These are phyloP conservation scores for Globisporangium paroecandrum DNA, from an alignment of 352 stramenopile species.

Conservation along the genomic window DNA sequence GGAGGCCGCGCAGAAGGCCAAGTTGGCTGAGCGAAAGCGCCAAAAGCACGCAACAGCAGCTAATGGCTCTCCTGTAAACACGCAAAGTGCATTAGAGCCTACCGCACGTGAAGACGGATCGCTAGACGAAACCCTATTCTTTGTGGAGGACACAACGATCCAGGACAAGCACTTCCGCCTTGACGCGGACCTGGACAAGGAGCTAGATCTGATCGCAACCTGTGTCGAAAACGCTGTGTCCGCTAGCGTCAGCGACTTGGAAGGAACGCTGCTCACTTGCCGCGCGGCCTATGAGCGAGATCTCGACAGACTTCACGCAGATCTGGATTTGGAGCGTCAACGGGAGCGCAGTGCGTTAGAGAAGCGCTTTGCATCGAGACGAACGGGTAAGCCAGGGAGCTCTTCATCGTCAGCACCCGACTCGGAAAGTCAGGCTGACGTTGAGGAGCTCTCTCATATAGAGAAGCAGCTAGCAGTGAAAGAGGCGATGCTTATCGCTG, in stretches of 20 bases:
- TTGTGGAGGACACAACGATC: not conserved
- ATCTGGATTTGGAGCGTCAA: not conserved
- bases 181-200: constrained; percentile 3
- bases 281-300: not conserved
- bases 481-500: not conserved
- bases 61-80: not conserved
- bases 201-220: constrained; percentile 4
- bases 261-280: not conserved
- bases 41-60: not conserved
- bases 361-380: not conserved
- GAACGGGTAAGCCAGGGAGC: not conserved
- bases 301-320: not conserved
- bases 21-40: not conserved
- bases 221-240: not conserved
- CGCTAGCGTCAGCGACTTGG: not conserved
- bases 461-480: not conserved
- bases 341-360: not conserved
- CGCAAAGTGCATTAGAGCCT: not conserved
- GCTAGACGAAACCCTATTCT: not conserved
- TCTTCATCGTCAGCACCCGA: not conserved
- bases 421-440: not conserved
- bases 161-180: not conserved
- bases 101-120: not conserved
- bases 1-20: not conserved
- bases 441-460: not conserved